These are phyloP conservation scores for Lithohypha guttulata DNA, from an alignment of 2,329 filamentous ascomycete genomes.

Conservation along the genomic window DNA sequence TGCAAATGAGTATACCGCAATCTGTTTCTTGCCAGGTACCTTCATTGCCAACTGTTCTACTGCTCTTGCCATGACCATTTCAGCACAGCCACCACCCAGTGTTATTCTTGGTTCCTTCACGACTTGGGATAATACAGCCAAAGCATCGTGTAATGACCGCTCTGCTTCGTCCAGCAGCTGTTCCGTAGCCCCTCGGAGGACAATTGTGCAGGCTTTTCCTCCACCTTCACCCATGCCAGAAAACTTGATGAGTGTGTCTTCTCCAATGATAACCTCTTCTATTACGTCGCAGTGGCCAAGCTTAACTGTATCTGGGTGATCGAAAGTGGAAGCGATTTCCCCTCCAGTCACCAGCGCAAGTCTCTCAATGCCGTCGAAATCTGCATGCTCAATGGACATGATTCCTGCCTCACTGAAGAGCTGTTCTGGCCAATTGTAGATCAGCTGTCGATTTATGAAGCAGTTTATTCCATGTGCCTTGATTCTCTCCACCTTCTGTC, in stretches of 20 bases:
- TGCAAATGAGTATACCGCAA: slow-evolving; percentile 84
- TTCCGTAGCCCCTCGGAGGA: slow-evolving; percentile 89
- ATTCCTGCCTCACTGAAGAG: slow-evolving; percentile 96
- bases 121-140: slow-evolving; percentile 93
- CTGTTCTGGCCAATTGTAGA: slow-evolving; percentile 99
- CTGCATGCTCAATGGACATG: slow-evolving; percentile 96
- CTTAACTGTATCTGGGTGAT: slow-evolving; percentile 95
- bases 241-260: slow-evolving; percentile 95
- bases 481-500: slow-evolving; percentile 96
- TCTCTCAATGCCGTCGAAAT: slow-evolving; percentile 96
- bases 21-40: slow-evolving; percentile 90
- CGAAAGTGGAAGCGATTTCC: slow-evolving; percentile 95
- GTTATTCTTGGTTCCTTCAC: slow-evolving; percentile 90
- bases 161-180: slow-evolving; percentile 96
- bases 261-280: slow-evolving; percentile 95
- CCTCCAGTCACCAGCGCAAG: slow-evolving; percentile 90
- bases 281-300: slow-evolving; percentile 90
- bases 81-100: slow-evolving; percentile 86
- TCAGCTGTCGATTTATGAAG: slow-evolving; percentile 98
- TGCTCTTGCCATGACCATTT: slow-evolving; percentile 99
- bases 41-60: slow-evolving; percentile 89
- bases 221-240: slow-evolving; percentile 88
- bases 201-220: slow-evolving; percentile 90
- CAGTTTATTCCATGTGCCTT: slow-evolving; percentile 99
- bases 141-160: slow-evolving; percentile 86